Base-by-base conservation (phyloP, 2,329 filamentous ascomycete genomes). In the Samsoniella hepiali region DNA sequence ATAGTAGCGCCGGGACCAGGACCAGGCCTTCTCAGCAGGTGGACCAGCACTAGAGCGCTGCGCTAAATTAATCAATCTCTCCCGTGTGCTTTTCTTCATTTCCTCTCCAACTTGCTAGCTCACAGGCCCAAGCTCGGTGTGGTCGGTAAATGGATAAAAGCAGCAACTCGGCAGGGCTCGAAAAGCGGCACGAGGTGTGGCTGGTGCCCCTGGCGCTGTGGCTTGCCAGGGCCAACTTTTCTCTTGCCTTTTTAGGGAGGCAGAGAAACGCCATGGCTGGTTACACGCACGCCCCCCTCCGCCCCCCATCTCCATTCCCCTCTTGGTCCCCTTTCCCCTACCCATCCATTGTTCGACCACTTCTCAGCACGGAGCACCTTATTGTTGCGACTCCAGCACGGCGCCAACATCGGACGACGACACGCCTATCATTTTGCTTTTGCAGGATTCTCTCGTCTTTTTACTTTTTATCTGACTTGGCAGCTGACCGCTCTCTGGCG, bases 211-310 rank as follows among this genome's bases (percentile, higher is more conserved):
- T 53, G 9, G 47, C 54, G 49, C 47, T 40, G 56, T 63, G 62
- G 62, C 62, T 63, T 58, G 38, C 27, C 55, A 54, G 55, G 56
- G 49, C 55, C 47, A 50, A 17, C 2, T 45, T 44, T 38, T 49
- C 47, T 58, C 55, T 63, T 63, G 38, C 62, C 62, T 59, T 36
- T 58, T 63, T 55, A 42, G 62, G 61, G 47, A 63, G 55, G 38
- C 40, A 32, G 11, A 40, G 31, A 45, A 45, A 9, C 58, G 36
- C 62, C 62, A 42, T 50, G 54, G 47, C 55, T 45, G 13, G 5
- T 42, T 54, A 54, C 17, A 58, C 7, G 6, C 54, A 50, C 61
- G 5, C 54, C 61, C 60, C 38, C 29, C 31, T 36, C 57, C 45
- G 5, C 32, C 36, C 45, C n/a, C 32, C 40, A 10, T 27, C 47